Evolutionary conservation across 768 basidiomycete genomes (phyloP).

Genomic region (Gloeophyllum trabeum): DNA sequence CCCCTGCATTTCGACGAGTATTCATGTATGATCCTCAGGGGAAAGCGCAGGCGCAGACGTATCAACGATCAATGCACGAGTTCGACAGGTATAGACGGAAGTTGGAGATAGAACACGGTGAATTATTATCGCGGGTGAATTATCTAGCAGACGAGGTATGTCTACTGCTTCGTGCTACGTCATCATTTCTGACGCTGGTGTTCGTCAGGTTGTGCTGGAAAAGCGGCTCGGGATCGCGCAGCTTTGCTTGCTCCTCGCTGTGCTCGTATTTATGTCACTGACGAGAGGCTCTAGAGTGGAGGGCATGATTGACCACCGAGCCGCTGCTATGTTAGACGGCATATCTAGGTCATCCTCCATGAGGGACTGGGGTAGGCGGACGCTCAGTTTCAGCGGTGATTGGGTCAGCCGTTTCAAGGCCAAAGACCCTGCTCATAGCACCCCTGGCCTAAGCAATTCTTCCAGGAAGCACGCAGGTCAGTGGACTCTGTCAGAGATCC

Average conservation of each 20-base stretch:
- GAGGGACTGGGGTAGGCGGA: constrained; percentile 45
- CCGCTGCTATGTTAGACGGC: constrained; percentile 1
- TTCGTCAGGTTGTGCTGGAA: constrained; percentile 66
- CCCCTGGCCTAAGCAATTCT: too few relatives aligned
- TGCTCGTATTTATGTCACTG: constrained; percentile 79
- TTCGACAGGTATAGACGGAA: constrained; percentile 58
- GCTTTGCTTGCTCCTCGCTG: constrained; percentile 69
- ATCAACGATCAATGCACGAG: constrained; percentile 52
- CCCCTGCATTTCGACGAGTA: background rate
- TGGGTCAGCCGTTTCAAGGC: constrained; percentile 29
- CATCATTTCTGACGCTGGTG: background rate
- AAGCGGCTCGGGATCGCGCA: constrained; percentile 87
- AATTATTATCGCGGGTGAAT: constrained; percentile 60
- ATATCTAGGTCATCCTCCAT: constrained; percentile 16
- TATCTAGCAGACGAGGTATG: constrained; percentile 73
- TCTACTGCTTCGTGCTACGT: background rate
- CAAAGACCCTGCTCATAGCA: too few relatives aligned
- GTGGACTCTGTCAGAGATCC: constrained; percentile 5
- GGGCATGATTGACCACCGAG: constrained; percentile 4
- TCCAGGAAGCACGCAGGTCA: constrained; percentile 8
- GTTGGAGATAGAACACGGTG: constrained; percentile 60
- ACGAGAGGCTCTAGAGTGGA: constrained; percentile 59
- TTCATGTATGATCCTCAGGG: constrained; percentile 27
- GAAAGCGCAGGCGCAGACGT: constrained; percentile 57
- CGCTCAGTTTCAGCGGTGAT: constrained; percentile 45